Evolutionary conservation across 2,329 filamentous ascomycete genomes (phyloP), one percentile per base, ranked within the genome.

Genomic region (Zelopaecilomyces penicillatus): DNA sequence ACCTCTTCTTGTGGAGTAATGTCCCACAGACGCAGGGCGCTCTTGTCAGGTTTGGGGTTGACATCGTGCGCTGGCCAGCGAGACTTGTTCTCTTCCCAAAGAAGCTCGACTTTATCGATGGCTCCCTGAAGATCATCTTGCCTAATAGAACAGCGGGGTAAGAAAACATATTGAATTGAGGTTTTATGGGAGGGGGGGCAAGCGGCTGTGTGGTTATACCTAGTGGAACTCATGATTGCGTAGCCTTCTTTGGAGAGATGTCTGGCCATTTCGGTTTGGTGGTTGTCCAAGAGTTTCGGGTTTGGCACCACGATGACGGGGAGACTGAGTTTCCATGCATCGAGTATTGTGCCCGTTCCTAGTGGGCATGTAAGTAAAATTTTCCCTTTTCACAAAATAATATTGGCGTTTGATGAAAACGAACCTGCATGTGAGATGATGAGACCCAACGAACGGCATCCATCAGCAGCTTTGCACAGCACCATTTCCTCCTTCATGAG

Each of bases 221-320:
- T 71, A 36, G 87, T 66, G 43, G 73, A 69, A 8, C 84, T 85
- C 54, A 82, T 75, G n/a, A 90, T 73, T 3, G 87, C 80, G 65
- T 94, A 95, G 27, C 84, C 83, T 53, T 87, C 78, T 27, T 72
- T 68, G 30, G 84, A 78, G 45, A 97, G 75, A 52, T 87, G 82
- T 41, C 81, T 72, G 1, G 91, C 91, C 44, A 98, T 76, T 62
- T 97, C 88, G 19, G 80, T 76, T 65, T 98, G 93, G 60, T 98
- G 93, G 57, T 98, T 91, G 58, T 94, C 82, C 55, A 95, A 75
- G 1, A 98, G 75, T 5, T 73, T 71, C 2, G 80, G 75, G 62
- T 98, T 98, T 3, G 91, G 86, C 3, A 98, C 89, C 1, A 95
- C 87, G 41, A 98, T 76, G n/a, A 97, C 69, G 3, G 87, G 83